Evolutionary conservation across 768 basidiomycete genomes (phyloP), one percentile per base, ranked within the genome.

Genomic region (Glaciozyma antarctica): DNA sequence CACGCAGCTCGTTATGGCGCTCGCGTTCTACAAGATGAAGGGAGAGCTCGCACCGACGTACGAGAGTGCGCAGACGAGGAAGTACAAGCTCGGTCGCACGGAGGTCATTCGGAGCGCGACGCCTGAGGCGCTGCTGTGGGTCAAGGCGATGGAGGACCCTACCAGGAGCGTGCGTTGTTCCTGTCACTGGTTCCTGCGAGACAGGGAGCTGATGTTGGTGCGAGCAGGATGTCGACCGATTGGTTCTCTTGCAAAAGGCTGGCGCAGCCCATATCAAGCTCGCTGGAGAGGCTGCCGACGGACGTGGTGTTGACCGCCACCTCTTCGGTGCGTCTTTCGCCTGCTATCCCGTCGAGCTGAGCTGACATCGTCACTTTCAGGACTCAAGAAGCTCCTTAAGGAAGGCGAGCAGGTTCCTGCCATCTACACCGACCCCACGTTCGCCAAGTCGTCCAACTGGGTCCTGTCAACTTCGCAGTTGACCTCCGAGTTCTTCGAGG

Each of bases 1-100:
- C 85, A 88, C 82, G 22, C 95, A 99, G 78, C 81, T 98, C 61
- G 85, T 93, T 71, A 97, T 93, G 79, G 94, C 97, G 77, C 85
- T 97, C 55, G 94, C 93, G 26, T 97, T 89, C 80, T 84, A 87
- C 76, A 92, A 93, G 78, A 83, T 92, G 61, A 71, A 73, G 55
- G 57, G 57, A 28, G 51, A 74, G 41, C 74, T 75, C 13, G 76
- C 74, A 16, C 74, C 76, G 15, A 76, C 77, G 22, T 99, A 99
- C 78, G 94, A 99, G 81, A 87, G 86, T 68, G 87, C 88, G 8
- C 93, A 97, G 79, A 98, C 94, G 61, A 82, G 95, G 32, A 91
- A 89, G 76, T 99, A 84, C 80, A 84, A 89, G 75, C 82, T 81
- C 1, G 95, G 95, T 0, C 80, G 94, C 60, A 99, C 94, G 9